These are phyloP conservation scores for Psidium guajava DNA, from an alignment of 345 rosid species.

Conservation along the genomic window DNA sequence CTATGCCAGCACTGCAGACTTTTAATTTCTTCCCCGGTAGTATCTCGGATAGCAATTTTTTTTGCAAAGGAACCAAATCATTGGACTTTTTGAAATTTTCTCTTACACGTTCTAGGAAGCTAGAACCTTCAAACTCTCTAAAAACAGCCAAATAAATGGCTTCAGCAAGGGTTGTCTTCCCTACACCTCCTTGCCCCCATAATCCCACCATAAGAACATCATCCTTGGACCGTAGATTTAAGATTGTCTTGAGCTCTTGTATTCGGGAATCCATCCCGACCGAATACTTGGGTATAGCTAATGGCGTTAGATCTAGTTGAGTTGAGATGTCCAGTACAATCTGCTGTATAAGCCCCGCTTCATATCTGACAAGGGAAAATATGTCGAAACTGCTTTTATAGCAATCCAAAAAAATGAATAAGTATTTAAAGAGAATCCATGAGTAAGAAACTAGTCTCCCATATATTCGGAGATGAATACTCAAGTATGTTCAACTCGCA, in stretches of 20 bases:
- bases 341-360: not conserved
- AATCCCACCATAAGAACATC: not conserved
- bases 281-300: fast-evolving
- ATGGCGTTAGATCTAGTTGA: not conserved
- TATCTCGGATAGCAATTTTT: not conserved
- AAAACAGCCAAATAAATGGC: fast-evolving
- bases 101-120: not conserved
- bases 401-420: not conserved
- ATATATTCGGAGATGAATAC: not conserved
- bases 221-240: not conserved
- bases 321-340: not conserved
- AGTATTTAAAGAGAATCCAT: not conserved
- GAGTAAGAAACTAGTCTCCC: not conserved
- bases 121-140: not conserved
- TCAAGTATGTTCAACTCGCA: not conserved
- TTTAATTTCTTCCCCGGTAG: fast-evolving
- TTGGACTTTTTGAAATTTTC: not conserved
- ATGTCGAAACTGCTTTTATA: not conserved
- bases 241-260: not conserved
- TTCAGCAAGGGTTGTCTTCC: not conserved
- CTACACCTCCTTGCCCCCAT: not conserved
- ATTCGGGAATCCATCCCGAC: not conserved
- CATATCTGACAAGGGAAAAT: not conserved
- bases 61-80: not conserved
- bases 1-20: fast-evolving